Base-by-base conservation (phyloP, 805 yeast genomes). In the Candida tibetensis region DNA sequence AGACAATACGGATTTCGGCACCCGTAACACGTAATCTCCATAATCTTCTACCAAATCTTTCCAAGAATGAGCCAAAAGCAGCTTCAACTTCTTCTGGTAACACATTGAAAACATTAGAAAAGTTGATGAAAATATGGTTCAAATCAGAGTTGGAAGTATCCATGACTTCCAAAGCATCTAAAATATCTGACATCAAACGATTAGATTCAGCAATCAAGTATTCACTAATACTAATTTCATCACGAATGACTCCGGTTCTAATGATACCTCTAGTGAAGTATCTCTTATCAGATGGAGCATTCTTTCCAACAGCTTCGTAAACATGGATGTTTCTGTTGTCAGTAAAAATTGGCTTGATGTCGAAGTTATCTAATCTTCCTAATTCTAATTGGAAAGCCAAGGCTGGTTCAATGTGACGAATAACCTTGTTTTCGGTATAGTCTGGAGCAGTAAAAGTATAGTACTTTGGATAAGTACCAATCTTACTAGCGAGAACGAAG, bases 371-470 rank as follows among this genome's bases (percentile, higher is more conserved):
- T 66, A 93, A 75, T 69, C 98, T 82, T 55, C 87, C 91, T 47
- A 93, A 76, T 69, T 93, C 99, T 51, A 93, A 77, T 72, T 93
- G 99, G 85, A 81, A 93, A 36, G 99, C 98, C 55, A 91, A 74
- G 29, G 98, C 96, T 17, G 99, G 99, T 66, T 93, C 98, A 52
- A 93, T 89, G 62, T 93, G 97, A 72, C 99, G 89, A 61, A 93
- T 85, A 15, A 90, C 90, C 66, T 82, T 80, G 69, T 93, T 95
- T 69, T 93, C 99, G 25, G 53, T 55, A 60, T 85, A 93, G 26
- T 75, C 74, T 36, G 95, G 95, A 45, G 91, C 95, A 56, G 85
- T 86, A 77, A 87, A 93, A 27, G 98, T 93, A 72, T 82, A 93
- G 72, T 91, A 93, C 64, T 85, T 86, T 53, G 99, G 99, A 65